These are phyloP conservation scores for Starmerella bombi DNA, from an alignment of 805 yeast genomes.

Conservation along the genomic window DNA sequence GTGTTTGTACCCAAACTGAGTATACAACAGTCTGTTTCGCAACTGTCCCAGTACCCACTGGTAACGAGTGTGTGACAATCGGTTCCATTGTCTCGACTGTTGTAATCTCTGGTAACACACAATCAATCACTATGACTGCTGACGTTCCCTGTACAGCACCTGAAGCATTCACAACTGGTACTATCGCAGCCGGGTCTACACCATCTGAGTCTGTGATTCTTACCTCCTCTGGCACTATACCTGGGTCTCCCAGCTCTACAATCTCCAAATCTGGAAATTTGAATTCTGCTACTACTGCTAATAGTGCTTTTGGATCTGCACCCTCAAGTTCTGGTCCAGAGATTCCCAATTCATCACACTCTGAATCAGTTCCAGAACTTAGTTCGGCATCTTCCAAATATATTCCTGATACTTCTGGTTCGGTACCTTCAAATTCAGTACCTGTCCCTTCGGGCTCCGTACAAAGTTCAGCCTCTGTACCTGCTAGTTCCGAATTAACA, in stretches of 20 bases:
- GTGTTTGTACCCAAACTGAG: constrained; percentile 5
- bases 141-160: constrained; percentile 15
- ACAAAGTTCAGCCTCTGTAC: background rate
- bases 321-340: too few relatives aligned
- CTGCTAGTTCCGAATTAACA: background rate
- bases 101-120: constrained; percentile 11
- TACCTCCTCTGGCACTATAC: background rate
- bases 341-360: too few relatives aligned
- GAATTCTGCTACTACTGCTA: background rate
- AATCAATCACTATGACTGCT: constrained; percentile 8
- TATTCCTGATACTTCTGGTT: too few relatives aligned
- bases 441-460: background rate
- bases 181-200: background rate
- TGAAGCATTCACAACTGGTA: background rate
- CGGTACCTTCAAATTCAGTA: background rate
- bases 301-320: background rate
- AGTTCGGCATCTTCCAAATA: too few relatives aligned
- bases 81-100: constrained; percentile 7
- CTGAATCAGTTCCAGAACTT: too few relatives aligned
- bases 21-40: constrained; percentile 11
- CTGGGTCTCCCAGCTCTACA: background rate
- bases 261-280: background rate
- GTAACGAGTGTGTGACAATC: constrained; percentile 8
- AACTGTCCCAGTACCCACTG: constrained; percentile 10
- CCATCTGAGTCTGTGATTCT: background rate